Evolutionary conservation across 495 filamentous ascomycete genomes (phyloP), one percentile per base, ranked within the genome.

Genomic region (Bathelium albidoporum): DNA sequence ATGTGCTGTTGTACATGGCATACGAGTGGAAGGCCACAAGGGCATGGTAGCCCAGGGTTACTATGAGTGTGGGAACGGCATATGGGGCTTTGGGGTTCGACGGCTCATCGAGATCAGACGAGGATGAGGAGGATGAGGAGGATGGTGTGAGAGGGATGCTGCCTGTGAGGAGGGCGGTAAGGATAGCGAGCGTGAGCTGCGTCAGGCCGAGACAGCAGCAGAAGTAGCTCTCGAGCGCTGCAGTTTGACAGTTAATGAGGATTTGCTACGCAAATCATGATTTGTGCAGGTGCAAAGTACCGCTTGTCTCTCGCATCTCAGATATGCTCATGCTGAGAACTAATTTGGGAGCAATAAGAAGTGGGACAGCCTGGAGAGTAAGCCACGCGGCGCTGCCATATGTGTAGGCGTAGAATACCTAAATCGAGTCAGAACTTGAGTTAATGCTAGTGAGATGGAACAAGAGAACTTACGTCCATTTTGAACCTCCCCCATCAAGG

Each of bases 191-290:
- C 31, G 86, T 78, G 22, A 95, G 68, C 31, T 90, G 76, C 24
- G 83, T 72, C 39, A 95, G 71, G 49, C 89, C 89, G 0, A 90
- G 75, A 28, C 80, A 81, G 32, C 89, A 87, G 43, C 85, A 82
- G 69, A 91, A 82, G 76, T 95, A 95, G 12, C 80, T 70, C 73
- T 92, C 89, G n/a, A 90, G 77, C 16, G 73, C 85, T 84, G 63
- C 22, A 59, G 14, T 5, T 49, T 5, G 11, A 49, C n/a, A 1
- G 44, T 20, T 49, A 12, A n/a, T 49, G 11, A 49, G 44, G 44
- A 5, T 49, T 5, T 20, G 3, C 29, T 12, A 32, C n/a, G 7
- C 20, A 24, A 28, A 31, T 59, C 39, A 49, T 32, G 14, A 36
- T 1, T 9, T 24, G 7, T 20, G 24, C 16, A 29, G 22, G 20